Evolutionary conservation across 2,329 filamentous ascomycete genomes (phyloP), one percentile per base, ranked within the genome.

Genomic region (Aspergillus arachidicola): DNA sequence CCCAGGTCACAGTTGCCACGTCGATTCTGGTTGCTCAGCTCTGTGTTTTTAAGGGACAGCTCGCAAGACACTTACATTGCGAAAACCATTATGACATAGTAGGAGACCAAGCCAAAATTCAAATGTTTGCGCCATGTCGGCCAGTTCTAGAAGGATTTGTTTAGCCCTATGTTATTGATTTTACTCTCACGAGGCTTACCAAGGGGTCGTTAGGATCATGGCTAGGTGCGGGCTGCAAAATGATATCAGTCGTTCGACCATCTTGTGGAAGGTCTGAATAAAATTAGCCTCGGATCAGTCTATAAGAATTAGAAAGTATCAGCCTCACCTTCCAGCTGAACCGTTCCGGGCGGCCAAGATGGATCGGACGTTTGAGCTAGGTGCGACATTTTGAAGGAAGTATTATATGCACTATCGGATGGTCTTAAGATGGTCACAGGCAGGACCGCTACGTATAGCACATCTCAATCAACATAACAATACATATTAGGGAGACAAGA

Each of bases 1-100:
- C 77, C 82, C 82, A 84, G 9, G 77, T 78, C 2, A 51, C 43
- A 9, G 57, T 59, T 9, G 32, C 57, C 26, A 50, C 23, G 26
- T 50, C 46, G 46, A 50, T 28, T 30, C 46, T 50, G 14, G 12
- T 30, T 19, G 14, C 26, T 28, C 46, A 28, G 26, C 12, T 50
- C 16, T 7, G 16, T 4, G 23, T 30, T 28, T 30, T 19, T 3
- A 3, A 50, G 6, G 26, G 23, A 5, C 10, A 5, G 3, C 6
- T 26, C 10, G 16, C 12, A 19, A 19, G 46, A 19, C 9, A 30
- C 23, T 30, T 30, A 50, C 46, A 50, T 50, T 30, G 46, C 46
- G 16, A 50, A 50, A 10, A 50, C 46, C 46, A 50, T 48, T 28
- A 48, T 30, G 9, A 50, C 46, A 30, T 50, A 50, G 14, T 50